Evolutionary conservation across 2,329 filamentous ascomycete genomes (phyloP), one percentile per base, ranked within the genome.

Genomic region (Colletotrichum tanaceti): DNA sequence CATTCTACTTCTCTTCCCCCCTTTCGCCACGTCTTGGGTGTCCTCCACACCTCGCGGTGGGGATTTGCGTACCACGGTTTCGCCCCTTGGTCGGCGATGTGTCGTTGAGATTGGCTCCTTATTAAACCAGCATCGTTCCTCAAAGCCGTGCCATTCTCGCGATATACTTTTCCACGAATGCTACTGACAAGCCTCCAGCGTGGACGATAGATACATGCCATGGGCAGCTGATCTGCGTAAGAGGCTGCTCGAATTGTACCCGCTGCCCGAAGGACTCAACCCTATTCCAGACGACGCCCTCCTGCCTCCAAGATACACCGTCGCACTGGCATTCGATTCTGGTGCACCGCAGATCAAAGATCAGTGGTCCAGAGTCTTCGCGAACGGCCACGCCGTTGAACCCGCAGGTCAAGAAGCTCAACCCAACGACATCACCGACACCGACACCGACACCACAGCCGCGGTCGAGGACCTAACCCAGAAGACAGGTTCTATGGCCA

Each of bases 131-230:
- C 44, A 4, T 20, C 44, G n/a, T 22, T 13, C 3, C 1, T 22
- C 44, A 11, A 13, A 22, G 13, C n/a, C 9, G 22, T 20, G 44
- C n/a, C n/a, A 13, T 22, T n/a, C 4, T 14, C 10, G 11, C n/a
- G 20, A 20, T 20, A 18, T 22, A n/a, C 28, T 3, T 39, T 41
- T 5, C 41, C 28, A 50, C 16, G 46, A 24, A 14, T 9, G 10
- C 24, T 22, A 44, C 71, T 72, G 28, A 60, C 41, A 39, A 61
- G 5, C 58, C 46, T 28, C 66, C 67, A 95, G 94, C 0, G 89
- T 94, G 43, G 94, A 97, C 76, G 93, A 92, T 43, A 89, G 89
- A 38, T 96, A 95, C 73, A 81, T 95, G 55, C 88, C 91, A 9
- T 98, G 94, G 94, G 86, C 89, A 20, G 83, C 89, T 5, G 86